Evolutionary conservation across 345 rosid genomes (phyloP).

Genomic region (Adansonia digitata): DNA sequence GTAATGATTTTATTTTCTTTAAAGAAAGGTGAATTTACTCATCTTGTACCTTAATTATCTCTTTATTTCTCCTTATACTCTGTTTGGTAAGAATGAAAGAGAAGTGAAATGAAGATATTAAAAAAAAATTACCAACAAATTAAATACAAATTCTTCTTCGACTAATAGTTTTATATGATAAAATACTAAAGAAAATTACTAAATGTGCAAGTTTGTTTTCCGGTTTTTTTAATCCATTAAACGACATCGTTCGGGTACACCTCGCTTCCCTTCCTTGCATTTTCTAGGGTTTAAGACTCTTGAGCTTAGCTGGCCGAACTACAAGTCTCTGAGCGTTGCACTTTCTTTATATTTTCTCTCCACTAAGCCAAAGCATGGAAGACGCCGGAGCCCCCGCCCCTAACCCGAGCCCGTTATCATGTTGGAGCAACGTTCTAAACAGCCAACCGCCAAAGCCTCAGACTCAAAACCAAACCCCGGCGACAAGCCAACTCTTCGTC

Average conservation of each 20-base stretch:
- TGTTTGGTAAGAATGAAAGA: too few species aligned
- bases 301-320: neutral
- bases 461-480: constrained; percentile 6
- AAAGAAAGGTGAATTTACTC: neutral
- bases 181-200: too few species aligned
- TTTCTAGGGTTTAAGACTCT: constrained; percentile 15
- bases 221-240: too few species aligned
- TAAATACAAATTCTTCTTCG: too few species aligned
- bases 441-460: constrained; percentile 31
- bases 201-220: too few species aligned
- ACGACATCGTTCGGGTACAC: neutral
- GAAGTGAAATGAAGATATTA: too few species aligned
- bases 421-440: constrained; percentile 80
- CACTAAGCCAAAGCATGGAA: constrained; percentile 18
- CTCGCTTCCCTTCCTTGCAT: neutral
- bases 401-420: constrained; percentile 24
- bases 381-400: constrained; percentile 12
- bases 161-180: too few species aligned
- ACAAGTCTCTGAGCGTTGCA: neutral
- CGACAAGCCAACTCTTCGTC: constrained; percentile 33
- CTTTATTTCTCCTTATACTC: too few species aligned
- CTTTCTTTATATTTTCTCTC: neutral
- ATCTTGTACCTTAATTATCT: too few species aligned
- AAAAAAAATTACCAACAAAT: too few species aligned
- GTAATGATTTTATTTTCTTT: neutral